Evolutionary conservation across 495 filamentous ascomycete species (phyloP), one percentile per base, ranked within the genome.

Genomic region (Thermochaetoides thermophila): DNA sequence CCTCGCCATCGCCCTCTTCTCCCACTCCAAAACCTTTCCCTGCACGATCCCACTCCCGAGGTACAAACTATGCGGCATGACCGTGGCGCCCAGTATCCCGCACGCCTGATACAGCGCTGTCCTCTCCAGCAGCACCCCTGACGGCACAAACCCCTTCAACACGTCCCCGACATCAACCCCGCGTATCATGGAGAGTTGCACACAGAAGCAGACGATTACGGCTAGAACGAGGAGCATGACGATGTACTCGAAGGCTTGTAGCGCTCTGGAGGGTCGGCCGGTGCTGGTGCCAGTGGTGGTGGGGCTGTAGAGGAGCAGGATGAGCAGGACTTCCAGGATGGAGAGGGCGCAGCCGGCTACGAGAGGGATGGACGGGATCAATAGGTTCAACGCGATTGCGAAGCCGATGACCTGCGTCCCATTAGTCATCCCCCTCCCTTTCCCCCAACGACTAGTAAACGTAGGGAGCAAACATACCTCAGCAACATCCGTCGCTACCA

Each of bases 31-130:
- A 3, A 94, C 73, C 7, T 85, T 76, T 7, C 80, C 61, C 52
- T 93, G 82, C 0, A 92, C 82, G 29, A 92, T 77, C 8, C 84
- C 85, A 29, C 76, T 83, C n/a, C 85, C 85, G 5, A 94, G 68
- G 45, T 84, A 93, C 18, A 94, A 67, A 30, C 76, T 82, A 53
- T 94, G 85, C 4, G 85, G 85, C 85, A 94, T 94, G 15, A 94
- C 84, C 2, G 85, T 94, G 11, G 85, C 85, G 15, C 85, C 85
- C 8, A 94, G 68, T 42, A 94, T 94, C 36, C 84, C 85, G 48
- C 85, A 93, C 34, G 82, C 78, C 55, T 89, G 81, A 57, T 87
- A 93, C 10, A 94, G 55, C 3, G 18, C 49, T 35, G 17, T 23
- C 13, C 49, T 38, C 50, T 85, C 55, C 11, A 87, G 68, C n/a